These are phyloP conservation scores for Colletotrichum sp. DNA, from an alignment of 2,329 filamentous ascomycete species.

Conservation along the genomic window DNA sequence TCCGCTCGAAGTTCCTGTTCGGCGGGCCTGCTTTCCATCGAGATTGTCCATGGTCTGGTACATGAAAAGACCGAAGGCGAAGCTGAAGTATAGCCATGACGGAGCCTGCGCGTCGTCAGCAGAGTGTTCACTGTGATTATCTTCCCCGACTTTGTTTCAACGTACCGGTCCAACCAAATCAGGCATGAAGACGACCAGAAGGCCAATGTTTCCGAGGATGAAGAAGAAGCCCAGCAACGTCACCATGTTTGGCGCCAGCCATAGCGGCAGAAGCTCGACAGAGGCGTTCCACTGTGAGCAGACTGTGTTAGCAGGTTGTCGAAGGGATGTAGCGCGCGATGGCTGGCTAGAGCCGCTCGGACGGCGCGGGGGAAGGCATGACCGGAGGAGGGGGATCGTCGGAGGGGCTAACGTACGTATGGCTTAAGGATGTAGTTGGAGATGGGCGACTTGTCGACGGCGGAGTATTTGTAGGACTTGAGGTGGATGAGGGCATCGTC, in stretches of 20 bases:
- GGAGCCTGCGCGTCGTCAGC: slow-evolving; percentile 63
- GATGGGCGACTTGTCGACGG: slow-evolving; percentile 92
- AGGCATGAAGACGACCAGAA: slow-evolving; percentile 81
- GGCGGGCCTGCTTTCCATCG: slow-evolving; percentile 94
- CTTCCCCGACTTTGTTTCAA: slow-evolving; percentile 8
- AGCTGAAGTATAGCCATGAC: slow-evolving; percentile 94
- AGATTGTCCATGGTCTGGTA: slow-evolving; percentile 99
- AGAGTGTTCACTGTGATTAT: background rate
- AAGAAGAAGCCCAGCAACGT: slow-evolving; percentile 94
- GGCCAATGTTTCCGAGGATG: slow-evolving; percentile 82
- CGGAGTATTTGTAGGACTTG: slow-evolving; percentile 96
- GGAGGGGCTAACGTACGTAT: slow-evolving; percentile 71
- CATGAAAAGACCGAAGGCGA: slow-evolving; percentile 96
- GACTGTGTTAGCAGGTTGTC: slow-evolving; percentile 22
- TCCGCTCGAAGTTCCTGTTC: slow-evolving; percentile 93
- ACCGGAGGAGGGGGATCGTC: slow-evolving; percentile 3
- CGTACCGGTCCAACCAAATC: slow-evolving; percentile 88
- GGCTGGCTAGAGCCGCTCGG: slow-evolving; percentile 4
- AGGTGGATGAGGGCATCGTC: slow-evolving; percentile 91
- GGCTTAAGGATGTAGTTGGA: slow-evolving; percentile 94
- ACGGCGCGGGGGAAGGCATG: slow-evolving; percentile 15
- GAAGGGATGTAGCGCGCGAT: background rate
- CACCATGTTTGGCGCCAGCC: slow-evolving; percentile 98
- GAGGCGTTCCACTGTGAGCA: slow-evolving; percentile 88
- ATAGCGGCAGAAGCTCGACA: slow-evolving; percentile 89